Percentiles rank a stretch among this genome's conserved stretches.
These are phyloP conservation scores for Lithospermum erythrorhizon DNA, from an alignment of 257 asterid genomes.

Conservation along the genomic window DNA sequence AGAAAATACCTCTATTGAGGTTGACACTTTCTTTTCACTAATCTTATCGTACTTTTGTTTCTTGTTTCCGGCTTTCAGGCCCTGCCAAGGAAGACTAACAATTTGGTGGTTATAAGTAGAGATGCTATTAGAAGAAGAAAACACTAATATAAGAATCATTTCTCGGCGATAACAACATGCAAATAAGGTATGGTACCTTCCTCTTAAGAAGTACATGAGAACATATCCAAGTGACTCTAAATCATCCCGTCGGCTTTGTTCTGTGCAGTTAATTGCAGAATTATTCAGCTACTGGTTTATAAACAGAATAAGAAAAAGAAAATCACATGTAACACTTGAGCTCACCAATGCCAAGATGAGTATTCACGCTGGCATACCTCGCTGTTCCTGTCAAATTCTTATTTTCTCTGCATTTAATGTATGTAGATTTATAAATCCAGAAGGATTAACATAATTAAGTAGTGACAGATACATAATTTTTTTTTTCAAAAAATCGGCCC, in stretches of 20 bases:
- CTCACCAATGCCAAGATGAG: constrained; percentile 93
- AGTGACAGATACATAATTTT: no score
- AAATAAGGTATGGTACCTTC: constrained; percentile 39
- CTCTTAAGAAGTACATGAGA: constrained; percentile 84
- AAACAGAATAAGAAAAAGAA: constrained; percentile 11
- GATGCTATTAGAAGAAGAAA: constrained; percentile 2
- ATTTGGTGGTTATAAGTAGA: constrained; percentile 19
- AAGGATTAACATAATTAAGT: constrained; percentile 6
- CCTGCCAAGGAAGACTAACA: constrained; percentile 91
- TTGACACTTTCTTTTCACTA: constrained; percentile 78
- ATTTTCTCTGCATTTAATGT: constrained; percentile 53
- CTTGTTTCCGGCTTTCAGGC: constrained; percentile 89
- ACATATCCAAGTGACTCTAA: constrained; percentile 92
- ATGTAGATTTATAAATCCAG: neutral
- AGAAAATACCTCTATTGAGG: constrained; percentile 69
- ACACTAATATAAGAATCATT: neutral
- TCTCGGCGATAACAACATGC: constrained; percentile 1
- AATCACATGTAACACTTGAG: neutral
- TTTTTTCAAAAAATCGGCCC: no score
- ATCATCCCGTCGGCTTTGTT: constrained; percentile 96
- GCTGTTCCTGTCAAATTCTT: constrained; percentile 90
- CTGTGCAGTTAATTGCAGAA: constrained; percentile 25
- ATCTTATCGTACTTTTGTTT: constrained; percentile 85
- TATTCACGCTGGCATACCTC: constrained; percentile 92
- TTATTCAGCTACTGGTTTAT: neutral